Evolutionary conservation across 345 rosid genomes (phyloP).

Genomic region (Hibiscus syriacus): DNA sequence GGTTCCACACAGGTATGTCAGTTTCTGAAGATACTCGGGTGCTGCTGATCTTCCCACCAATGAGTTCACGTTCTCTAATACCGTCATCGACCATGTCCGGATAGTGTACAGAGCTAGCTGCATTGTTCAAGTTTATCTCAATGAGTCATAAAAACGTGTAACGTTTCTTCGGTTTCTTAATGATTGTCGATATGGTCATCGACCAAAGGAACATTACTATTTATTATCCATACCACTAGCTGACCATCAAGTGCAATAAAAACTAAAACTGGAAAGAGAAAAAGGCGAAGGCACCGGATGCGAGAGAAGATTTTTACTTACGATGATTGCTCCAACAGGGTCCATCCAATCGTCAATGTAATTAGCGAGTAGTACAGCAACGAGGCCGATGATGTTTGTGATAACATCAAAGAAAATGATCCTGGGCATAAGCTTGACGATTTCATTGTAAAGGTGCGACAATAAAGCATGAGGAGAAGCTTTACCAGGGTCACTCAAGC

Average conservation of each 20-base stretch:
- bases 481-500: conserved; percentile 86
- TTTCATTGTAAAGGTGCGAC: conserved; percentile 84
- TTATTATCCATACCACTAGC: too few relatives aligned
- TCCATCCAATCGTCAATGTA: conserved; percentile 81
- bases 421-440: conserved; percentile 96
- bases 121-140: conserved; percentile 11
- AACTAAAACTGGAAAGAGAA: too few relatives aligned
- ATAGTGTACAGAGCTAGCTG: conserved; percentile 96
- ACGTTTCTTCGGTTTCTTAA: not conserved
- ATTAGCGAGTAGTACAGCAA: conserved; percentile 86
- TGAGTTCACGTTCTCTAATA: conserved; percentile 88
- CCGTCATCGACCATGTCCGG: conserved; percentile 96
- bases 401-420: conserved; percentile 95
- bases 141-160: not conserved
- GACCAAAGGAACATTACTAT: too few relatives aligned
- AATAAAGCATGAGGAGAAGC: conserved; percentile 60
- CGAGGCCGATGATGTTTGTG: conserved; percentile 88
- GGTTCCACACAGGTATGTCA: conserved; percentile 97
- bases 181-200: too few relatives aligned
- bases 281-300: not conserved
- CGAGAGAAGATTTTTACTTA: conserved; percentile 29
- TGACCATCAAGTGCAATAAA: too few relatives aligned
- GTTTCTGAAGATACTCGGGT: conserved; percentile 83
- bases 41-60: conserved; percentile 82
- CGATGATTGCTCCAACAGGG: conserved; percentile 95